Evolutionary conservation across 2,329 filamentous ascomycete genomes (phyloP).

Genomic region (Claviceps humidiphila): DNA sequence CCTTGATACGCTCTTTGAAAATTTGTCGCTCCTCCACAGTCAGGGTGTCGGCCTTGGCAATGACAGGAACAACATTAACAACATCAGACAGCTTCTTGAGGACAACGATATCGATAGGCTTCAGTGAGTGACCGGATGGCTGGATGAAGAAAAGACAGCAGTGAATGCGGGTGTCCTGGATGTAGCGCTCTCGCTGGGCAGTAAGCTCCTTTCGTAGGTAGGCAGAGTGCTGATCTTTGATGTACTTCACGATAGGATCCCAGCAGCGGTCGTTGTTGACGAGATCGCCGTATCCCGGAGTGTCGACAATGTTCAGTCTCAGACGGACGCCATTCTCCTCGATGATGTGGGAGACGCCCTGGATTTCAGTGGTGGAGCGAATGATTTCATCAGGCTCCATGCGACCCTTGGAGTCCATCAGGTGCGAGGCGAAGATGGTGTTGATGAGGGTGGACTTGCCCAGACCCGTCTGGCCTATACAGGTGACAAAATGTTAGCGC

Average conservation of each 20-base stretch:
- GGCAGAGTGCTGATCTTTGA: slow-evolving; percentile 99
- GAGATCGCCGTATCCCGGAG: slow-evolving; percentile 92
- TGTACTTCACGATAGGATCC: slow-evolving; percentile 99
- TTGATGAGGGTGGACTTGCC: slow-evolving; percentile 99
- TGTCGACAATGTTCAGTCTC: slow-evolving; percentile 96
- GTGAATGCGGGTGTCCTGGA: slow-evolving; percentile 97
- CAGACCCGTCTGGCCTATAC: slow-evolving; percentile 84
- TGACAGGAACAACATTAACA: slow-evolving; percentile 97
- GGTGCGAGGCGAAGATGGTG: slow-evolving; percentile 98
- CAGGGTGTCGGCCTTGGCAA: slow-evolving; percentile 93
- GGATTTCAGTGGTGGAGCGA: slow-evolving; percentile 93
- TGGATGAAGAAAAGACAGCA: slow-evolving; percentile 99
- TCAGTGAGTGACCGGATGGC: slow-evolving; percentile 92
- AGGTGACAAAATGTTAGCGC: slow-evolving; percentile 8
- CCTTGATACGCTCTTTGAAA: slow-evolving; percentile 99
- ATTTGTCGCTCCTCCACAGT: slow-evolving; percentile 89
- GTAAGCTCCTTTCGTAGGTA: slow-evolving; percentile 99
- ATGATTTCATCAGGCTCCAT: slow-evolving; percentile 84
- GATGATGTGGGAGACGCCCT: slow-evolving; percentile 95
- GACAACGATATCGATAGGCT: slow-evolving; percentile 98
- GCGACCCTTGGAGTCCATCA: slow-evolving; percentile 97
- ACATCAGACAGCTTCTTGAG: slow-evolving; percentile 99
- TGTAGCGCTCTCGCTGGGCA: slow-evolving; percentile 96
- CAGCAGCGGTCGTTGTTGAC: slow-evolving; percentile 99
- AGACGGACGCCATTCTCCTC: slow-evolving; percentile 98